These are phyloP conservation scores for Setaria viridis DNA, from an alignment of 202 grass and related monocot genomes.

Conservation along the genomic window DNA sequence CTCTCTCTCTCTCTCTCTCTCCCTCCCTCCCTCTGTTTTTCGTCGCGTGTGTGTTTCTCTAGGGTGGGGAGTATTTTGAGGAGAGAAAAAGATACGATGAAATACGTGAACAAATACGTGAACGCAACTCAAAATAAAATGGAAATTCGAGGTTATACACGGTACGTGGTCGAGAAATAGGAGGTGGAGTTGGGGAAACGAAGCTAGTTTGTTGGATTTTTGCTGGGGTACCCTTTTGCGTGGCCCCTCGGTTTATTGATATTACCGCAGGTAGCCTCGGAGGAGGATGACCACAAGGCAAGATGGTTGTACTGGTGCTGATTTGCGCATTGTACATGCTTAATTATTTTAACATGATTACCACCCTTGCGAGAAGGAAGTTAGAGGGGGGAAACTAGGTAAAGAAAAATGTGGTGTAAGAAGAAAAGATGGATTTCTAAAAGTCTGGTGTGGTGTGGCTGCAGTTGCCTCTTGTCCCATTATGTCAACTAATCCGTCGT, in stretches of 20 bases:
- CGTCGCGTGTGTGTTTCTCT: background rate
- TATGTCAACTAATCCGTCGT: too few species aligned
- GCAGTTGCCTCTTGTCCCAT: too few species aligned
- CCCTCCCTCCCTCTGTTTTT: background rate
- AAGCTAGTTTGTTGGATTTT: slow-evolving; percentile 12
- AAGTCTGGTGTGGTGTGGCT: too few species aligned
- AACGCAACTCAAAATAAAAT: background rate
- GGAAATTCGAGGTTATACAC: background rate
- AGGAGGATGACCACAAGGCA: background rate
- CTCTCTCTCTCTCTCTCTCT: slow-evolving; percentile 10
- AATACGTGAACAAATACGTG: slow-evolving; percentile 42
- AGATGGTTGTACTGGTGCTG: background rate
- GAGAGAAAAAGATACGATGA: background rate
- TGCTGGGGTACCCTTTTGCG: background rate
- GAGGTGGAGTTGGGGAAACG: background rate
- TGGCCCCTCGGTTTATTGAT: background rate
- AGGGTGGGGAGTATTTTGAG: slow-evolving; percentile 15
- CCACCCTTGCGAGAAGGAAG: background rate
- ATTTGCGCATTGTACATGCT: background rate
- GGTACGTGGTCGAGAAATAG: background rate
- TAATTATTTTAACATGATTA: background rate
- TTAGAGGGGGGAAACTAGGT: background rate
- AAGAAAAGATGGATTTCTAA: too few species aligned
- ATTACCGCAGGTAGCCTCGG: background rate
- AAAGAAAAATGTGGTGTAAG: background rate